Percentiles rank a stretch among this genome's conserved stretches.
Evolutionary conservation across 805 yeast species (phyloP).

Genomic region (Hermanozyma aechmeae): DNA sequence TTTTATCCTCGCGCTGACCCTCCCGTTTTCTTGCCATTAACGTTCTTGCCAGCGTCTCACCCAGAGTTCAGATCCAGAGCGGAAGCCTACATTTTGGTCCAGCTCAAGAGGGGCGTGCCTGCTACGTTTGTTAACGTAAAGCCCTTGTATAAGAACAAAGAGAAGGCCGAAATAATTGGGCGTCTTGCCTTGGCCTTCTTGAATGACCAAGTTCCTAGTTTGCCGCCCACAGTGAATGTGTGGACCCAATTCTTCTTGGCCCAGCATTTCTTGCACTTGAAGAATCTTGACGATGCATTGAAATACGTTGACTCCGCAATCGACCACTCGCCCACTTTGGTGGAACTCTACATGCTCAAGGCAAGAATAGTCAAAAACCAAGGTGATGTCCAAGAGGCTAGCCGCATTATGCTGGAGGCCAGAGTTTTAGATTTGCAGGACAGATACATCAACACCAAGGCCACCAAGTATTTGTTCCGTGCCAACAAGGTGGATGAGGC

Average conservation of each 20-base stretch:
- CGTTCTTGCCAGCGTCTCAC: slow-evolving; percentile 49
- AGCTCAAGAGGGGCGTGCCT: slow-evolving; percentile 77
- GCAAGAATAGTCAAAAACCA: slow-evolving; percentile 72
- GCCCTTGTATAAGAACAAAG: slow-evolving; percentile 52
- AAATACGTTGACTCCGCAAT: slow-evolving; percentile 54
- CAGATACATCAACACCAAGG: slow-evolving; percentile 80
- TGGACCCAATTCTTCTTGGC: slow-evolving; percentile 78
- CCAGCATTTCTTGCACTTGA: slow-evolving; percentile 59
- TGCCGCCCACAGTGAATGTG: slow-evolving; percentile 34
- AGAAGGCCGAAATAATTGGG: slow-evolving; percentile 36
- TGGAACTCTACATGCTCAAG: slow-evolving; percentile 71
- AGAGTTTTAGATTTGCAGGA: slow-evolving; percentile 78
- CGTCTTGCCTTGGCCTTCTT: slow-evolving; percentile 44
- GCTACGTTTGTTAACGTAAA: slow-evolving; percentile 82
- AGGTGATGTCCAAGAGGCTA: slow-evolving; percentile 56
- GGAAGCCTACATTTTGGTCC: slow-evolving; percentile 44
- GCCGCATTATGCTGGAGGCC: slow-evolving; percentile 58
- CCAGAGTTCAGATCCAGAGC: slow-evolving; percentile 41
- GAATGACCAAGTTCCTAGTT: slow-evolving; percentile 16
- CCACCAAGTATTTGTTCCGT: slow-evolving; percentile 75
- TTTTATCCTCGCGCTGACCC: slow-evolving; percentile 83
- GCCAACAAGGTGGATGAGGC: slow-evolving; percentile 71
- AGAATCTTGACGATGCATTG: slow-evolving; percentile 45
- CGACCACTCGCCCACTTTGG: slow-evolving; percentile 70
- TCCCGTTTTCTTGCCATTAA: slow-evolving; percentile 68